These are phyloP conservation scores for Tolypocladium tropicale DNA, from an alignment of 2,329 filamentous ascomycete species.

Conservation along the genomic window DNA sequence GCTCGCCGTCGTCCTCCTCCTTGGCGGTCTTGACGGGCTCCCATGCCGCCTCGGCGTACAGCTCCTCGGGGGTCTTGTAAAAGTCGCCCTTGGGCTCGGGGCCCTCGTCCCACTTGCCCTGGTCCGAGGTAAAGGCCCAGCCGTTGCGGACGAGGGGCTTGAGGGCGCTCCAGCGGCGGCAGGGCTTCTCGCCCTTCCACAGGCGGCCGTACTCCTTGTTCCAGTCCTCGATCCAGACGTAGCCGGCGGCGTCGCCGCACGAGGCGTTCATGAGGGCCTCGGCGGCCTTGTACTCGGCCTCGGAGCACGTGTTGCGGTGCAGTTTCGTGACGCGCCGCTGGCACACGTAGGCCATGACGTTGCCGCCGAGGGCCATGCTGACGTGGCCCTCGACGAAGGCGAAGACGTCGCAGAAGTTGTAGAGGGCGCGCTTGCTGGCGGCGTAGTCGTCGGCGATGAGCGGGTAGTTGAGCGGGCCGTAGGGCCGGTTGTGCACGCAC, in stretches of 20 bases:
- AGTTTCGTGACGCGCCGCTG: background rate
- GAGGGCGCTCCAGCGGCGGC: background rate
- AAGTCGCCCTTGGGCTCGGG: background rate
- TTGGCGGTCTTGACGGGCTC: background rate
- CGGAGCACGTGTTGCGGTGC: background rate
- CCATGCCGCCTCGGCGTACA: background rate
- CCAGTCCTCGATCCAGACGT: background rate
- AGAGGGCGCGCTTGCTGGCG: slow-evolving; percentile 4
- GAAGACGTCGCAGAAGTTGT: slow-evolving; percentile 4
- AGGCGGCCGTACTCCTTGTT: slow-evolving; percentile 5
- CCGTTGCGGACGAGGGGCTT: rapidly evolving
- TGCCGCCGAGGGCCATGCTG: slow-evolving; percentile 3
- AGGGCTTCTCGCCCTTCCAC: slow-evolving; percentile 1
- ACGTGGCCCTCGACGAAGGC: slow-evolving; percentile 1
- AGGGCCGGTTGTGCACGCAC: slow-evolving; percentile 1
- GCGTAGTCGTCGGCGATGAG: slow-evolving; percentile 3
- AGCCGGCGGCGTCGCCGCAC: slow-evolving; percentile 2
- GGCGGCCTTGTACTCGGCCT: slow-evolving; percentile 3
- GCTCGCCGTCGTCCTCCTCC: background rate
- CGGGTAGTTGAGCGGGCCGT: background rate
- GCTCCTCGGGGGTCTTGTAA: background rate
- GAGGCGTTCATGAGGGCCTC: slow-evolving; percentile 5
- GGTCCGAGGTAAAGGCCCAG: no score
- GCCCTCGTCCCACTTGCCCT: no score
- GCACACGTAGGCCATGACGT: slow-evolving; percentile 6